Percentiles rank a stretch among this genome's conserved stretches.
These are phyloP conservation scores for Hyphopichia wangnamkhiaoensis DNA, from an alignment of 1,139 yeast species.

Conservation along the genomic window DNA sequence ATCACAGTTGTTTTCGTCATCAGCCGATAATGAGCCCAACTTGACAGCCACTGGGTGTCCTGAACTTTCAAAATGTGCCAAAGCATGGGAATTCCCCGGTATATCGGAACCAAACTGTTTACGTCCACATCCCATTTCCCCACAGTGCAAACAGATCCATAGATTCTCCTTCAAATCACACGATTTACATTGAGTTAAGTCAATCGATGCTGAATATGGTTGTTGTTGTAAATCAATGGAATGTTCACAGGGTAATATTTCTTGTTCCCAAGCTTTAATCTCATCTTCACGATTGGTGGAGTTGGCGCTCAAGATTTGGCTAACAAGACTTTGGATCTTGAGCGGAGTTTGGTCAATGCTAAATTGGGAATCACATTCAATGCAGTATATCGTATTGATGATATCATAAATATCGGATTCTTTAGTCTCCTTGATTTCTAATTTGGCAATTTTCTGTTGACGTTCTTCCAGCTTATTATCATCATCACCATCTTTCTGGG, in stretches of 20 bases:
- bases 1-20: constrained; percentile 56
- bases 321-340: constrained; percentile 33
- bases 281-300: constrained; percentile 71
- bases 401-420: constrained; percentile 72
- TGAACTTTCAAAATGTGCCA: constrained; percentile 59
- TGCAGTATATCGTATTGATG: constrained; percentile 45
- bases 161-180: constrained; percentile 71
- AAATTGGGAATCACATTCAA: constrained; percentile 23
- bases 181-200: constrained; percentile 52
- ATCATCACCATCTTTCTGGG: constrained; percentile 16
- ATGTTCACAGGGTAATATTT: constrained; percentile 78
- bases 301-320: constrained; percentile 58
- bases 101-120: constrained; percentile 86
- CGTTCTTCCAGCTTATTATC: constrained; percentile 18
- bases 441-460: constrained; percentile 61
- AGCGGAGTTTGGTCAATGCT: constrained; percentile 23
- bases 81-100: constrained; percentile 89
- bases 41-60: constrained; percentile 85
- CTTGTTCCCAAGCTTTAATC: constrained; percentile 90
- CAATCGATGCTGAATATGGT: constrained; percentile 21
- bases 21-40: constrained; percentile 80
- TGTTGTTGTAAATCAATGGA: constrained; percentile 53
- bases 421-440: constrained; percentile 69
- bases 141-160: constrained; percentile 92
- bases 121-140: constrained; percentile 88